Evolutionary conservation across 2,329 filamentous ascomycete genomes (phyloP).

Genomic region (Neofusicoccum sp.): DNA sequence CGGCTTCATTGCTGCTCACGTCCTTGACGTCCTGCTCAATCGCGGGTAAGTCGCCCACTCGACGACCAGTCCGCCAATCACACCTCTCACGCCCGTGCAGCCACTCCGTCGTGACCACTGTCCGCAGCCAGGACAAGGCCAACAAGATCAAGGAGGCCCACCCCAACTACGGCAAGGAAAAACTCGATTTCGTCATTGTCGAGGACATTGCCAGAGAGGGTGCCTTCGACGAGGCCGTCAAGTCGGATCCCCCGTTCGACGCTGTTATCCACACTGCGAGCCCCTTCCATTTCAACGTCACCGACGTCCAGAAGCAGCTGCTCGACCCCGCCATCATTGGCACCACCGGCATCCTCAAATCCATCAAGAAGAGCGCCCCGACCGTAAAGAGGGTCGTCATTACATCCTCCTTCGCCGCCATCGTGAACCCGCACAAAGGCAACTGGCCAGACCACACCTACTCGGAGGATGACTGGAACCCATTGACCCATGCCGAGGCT

Average conservation of each 20-base stretch:
- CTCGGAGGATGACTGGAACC: conserved; percentile 58
- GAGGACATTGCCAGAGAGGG: conserved; percentile 67
- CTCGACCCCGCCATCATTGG: conserved; percentile 63
- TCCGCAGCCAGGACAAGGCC: conserved; percentile 61
- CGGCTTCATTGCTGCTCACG: conserved; percentile 65
- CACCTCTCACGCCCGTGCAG: conserved; percentile 29
- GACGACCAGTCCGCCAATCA: neutral
- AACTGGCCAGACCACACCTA: conserved; percentile 50
- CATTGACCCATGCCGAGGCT: conserved; percentile 53
- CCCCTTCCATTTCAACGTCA: conserved; percentile 72
- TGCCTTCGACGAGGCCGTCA: conserved; percentile 64
- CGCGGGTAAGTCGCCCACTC: conserved; percentile 41
- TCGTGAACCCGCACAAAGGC: conserved; percentile 57
- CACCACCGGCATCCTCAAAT: conserved; percentile 61
- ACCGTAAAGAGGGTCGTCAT: conserved; percentile 71
- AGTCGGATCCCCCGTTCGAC: conserved; percentile 65
- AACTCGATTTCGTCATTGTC: conserved; percentile 65
- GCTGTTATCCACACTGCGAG: conserved; percentile 54
- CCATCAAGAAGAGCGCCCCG: conserved; percentile 60
- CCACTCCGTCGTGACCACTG: conserved; percentile 62
- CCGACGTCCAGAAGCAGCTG: conserved; percentile 65
- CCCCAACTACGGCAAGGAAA: conserved; percentile 51
- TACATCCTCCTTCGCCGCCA: conserved; percentile 68
- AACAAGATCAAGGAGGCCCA: conserved; percentile 58
- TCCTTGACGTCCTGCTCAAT: conserved; percentile 59